A percentile compares a stretch with the other conserved stretches of the same genome.
These are phyloP conservation scores for Sporisorium sorghi DNA, from an alignment of 1,284 basidiomycete species.

Conservation along the genomic window DNA sequence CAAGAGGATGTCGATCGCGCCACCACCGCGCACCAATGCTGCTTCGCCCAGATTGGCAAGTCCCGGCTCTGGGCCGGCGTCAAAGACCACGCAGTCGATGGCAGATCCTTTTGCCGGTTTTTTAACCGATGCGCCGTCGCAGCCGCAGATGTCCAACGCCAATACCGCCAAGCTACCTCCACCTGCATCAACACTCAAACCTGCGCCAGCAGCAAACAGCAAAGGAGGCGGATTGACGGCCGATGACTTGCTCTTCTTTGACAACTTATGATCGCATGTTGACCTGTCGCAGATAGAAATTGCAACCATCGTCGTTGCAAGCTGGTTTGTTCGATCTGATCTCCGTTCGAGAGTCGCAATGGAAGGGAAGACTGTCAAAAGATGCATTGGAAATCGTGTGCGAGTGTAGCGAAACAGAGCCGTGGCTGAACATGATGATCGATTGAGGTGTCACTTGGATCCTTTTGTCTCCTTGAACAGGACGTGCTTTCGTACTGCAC, in stretches of 20 bases:
- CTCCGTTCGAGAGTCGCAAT: neutral
- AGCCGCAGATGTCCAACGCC: slow-evolving; percentile 3
- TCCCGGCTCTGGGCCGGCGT: neutral
- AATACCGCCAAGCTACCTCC: neutral
- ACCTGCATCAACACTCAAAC: neutral
- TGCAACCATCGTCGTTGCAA: neutral
- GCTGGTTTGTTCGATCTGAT: neutral
- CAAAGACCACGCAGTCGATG: neutral
- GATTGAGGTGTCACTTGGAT: slow-evolving; percentile 31
- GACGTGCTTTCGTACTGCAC: slow-evolving; percentile 63
- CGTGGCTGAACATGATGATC: neutral
- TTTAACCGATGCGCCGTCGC: slow-evolving; percentile 20
- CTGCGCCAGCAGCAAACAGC: slow-evolving; percentile 8
- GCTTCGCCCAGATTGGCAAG: slow-evolving; percentile 13
- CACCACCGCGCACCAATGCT: slow-evolving; percentile 25
- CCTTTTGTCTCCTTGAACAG: slow-evolving; percentile 64
- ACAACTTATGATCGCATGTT: slow-evolving; percentile 25
- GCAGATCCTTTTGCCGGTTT: slow-evolving; percentile 36
- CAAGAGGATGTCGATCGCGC: slow-evolving; percentile 26
- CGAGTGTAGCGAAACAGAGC: neutral
- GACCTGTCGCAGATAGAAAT: neutral
- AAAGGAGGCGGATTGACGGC: slow-evolving; percentile 30
- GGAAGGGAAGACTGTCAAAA: neutral
- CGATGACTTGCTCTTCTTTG: slow-evolving; percentile 49
- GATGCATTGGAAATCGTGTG: slow-evolving; percentile 4